Conservation (phyloP, 2,329 filamentous ascomycete genomes). For the Hymenotorrendiella dingleyae region DNA sequence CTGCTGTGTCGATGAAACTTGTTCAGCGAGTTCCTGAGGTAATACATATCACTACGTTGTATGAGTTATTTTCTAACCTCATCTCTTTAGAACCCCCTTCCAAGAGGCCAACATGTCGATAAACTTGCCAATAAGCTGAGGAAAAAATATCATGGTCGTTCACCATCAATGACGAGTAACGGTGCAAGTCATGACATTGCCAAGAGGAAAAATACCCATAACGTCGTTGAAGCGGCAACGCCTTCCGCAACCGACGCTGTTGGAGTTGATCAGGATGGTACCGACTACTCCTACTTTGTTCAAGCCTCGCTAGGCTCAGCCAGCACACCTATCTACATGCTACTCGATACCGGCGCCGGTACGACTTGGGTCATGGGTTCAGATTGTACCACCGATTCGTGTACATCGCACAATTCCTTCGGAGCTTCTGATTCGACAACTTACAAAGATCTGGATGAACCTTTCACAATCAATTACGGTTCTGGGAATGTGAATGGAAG, state of each 20-base stretch:
- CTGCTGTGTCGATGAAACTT: conserved; percentile 11
- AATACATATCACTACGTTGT: no score
- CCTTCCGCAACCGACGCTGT: conserved; percentile 43
- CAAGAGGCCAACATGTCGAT: no score
- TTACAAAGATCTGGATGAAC: conserved; percentile 43
- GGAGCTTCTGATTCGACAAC: conserved; percentile 60
- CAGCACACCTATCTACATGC: conserved; percentile 50
- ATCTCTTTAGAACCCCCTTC: no score
- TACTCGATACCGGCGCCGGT: conserved; percentile 60
- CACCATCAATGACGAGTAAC: conserved; percentile 7
- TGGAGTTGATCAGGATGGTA: conserved; percentile 58
- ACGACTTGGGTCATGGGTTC: conserved; percentile 82
- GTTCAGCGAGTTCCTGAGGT: conserved; percentile 18
- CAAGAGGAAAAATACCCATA: conserved; percentile 22
- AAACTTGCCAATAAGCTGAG: conserved; percentile 18
- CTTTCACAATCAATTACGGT: conserved; percentile 69
- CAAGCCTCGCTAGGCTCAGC: conserved; percentile 51
- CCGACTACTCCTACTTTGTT: conserved; percentile 61
- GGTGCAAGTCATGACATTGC: no score
- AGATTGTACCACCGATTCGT: conserved; percentile 60
- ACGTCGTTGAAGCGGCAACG: conserved; percentile 24
- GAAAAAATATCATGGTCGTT: conserved; percentile 21
- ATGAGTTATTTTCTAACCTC: no score
- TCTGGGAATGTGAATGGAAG: conserved; percentile 66
- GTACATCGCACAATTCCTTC: conserved; percentile 64